phyloP scores from a whole-genome alignment of 495 filamentous ascomycete species.

The Talaromyces adpressus region DNA sequence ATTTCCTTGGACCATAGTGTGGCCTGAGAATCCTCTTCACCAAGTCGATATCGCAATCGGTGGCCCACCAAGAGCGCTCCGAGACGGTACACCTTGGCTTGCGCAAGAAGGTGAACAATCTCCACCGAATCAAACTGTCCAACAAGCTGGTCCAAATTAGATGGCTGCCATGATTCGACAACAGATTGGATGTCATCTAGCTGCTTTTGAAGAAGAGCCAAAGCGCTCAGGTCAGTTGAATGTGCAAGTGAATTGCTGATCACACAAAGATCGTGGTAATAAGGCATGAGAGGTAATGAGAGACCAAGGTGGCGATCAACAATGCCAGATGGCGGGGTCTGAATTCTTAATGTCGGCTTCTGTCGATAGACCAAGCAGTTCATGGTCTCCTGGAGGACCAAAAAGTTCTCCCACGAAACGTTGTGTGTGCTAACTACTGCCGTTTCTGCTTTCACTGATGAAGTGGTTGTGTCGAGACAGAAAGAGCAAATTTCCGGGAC shows the following conservation, averaged over 20 bases:
- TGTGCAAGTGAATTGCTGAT: conserved; percentile 17
- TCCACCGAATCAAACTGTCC: conserved; percentile 16
- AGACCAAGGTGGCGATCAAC: conserved; percentile 28
- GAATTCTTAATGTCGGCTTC: not conserved
- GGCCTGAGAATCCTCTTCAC: not conserved
- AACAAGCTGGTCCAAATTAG: conserved; percentile 9
- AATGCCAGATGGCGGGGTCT: not conserved
- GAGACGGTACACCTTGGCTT: conserved; percentile 26
- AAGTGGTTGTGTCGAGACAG: conserved; percentile 1
- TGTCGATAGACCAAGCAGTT: conserved; percentile 1
- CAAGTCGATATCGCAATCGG: conserved; percentile 23
- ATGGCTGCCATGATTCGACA: conserved; percentile 21
- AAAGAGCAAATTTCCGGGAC: conserved; percentile 2
- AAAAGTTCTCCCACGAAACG: not conserved
- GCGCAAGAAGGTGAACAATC: conserved; percentile 21
- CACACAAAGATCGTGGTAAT: conserved; percentile 26
- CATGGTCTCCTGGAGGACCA: conserved; percentile 4
- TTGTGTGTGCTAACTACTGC: not conserved
- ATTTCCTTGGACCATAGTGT: conserved; percentile 3
- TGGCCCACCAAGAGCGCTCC: conserved; percentile 26
- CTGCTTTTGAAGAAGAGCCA: conserved; percentile 10
- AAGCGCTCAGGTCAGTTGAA: not conserved
- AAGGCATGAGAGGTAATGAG: conserved; percentile 21
- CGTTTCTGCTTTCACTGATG: not conserved
- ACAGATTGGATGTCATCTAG: conserved; percentile 18